Conservation (phyloP, 208 protist species). For the Blechomonas ayalai region DNA sequence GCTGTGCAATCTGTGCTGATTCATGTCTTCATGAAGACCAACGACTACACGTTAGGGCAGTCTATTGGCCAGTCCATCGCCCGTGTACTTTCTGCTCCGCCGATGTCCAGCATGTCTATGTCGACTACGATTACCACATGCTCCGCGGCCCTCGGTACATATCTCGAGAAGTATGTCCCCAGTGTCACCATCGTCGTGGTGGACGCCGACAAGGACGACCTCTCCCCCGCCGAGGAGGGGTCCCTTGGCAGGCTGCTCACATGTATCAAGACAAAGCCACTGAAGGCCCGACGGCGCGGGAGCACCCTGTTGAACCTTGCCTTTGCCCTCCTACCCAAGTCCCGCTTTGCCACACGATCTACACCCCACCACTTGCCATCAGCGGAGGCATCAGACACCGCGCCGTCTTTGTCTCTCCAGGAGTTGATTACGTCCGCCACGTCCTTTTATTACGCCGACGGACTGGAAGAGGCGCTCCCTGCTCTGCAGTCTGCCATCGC, state of each 20-base stretch:
- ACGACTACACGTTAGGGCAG: conserved; percentile 5
- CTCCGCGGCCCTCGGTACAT: conserved; percentile 21
- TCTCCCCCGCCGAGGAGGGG: conserved; percentile 16
- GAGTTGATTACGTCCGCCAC: too few species aligned
- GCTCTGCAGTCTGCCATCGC: too few species aligned
- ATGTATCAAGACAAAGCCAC: too few species aligned
- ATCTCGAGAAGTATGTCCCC: conserved; percentile 6
- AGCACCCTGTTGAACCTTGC: too few species aligned
- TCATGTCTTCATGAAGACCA: conserved; percentile 28
- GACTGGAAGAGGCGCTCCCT: too few species aligned
- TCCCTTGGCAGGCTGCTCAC: conserved; percentile 19
- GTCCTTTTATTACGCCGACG: too few species aligned
- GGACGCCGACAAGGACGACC: conserved; percentile 15
- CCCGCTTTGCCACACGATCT: too few species aligned
- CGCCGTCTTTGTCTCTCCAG: too few species aligned
- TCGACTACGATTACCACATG: conserved; percentile 28
- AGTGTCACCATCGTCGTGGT: conserved; percentile 32
- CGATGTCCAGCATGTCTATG: conserved; percentile 33
- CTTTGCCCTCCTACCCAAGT: too few species aligned
- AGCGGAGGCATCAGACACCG: too few species aligned
- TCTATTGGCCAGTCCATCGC: conserved; percentile 31
- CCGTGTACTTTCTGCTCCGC: conserved; percentile 22
- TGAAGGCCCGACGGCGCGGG: too few species aligned
- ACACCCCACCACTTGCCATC: too few species aligned
- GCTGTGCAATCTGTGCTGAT: conserved; percentile 19